phyloP scores from a whole-genome alignment of 2,329 filamentous ascomycete genomes.

The Ophiocordyceps australis region DNA sequence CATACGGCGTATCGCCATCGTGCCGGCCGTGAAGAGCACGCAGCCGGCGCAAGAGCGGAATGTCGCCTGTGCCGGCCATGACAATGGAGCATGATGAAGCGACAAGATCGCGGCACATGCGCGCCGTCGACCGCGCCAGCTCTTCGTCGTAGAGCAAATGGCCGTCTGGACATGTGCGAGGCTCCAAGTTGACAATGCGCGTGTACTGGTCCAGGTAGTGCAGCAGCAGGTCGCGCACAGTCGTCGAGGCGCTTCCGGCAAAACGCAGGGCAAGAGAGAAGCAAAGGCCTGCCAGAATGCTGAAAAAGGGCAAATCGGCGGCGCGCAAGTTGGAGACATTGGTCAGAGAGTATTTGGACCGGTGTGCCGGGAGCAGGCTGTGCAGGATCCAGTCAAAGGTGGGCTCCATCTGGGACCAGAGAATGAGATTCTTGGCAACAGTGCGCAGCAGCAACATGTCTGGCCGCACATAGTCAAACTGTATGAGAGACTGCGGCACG shows the following conservation, averaged over 20 bases:
- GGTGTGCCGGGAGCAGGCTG: constrained; percentile 57
- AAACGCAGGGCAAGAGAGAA: constrained; percentile 61
- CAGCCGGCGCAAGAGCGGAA: constrained; percentile 68
- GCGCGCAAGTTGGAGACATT: constrained; percentile 48
- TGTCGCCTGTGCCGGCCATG: constrained; percentile 90
- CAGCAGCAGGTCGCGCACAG: constrained; percentile 66
- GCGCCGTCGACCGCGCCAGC: constrained; percentile 62
- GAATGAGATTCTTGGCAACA: constrained; percentile 74
- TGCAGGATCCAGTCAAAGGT: constrained; percentile 56
- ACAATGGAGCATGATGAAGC: constrained; percentile 70
- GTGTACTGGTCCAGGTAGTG: constrained; percentile 78
- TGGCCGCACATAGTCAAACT: constrained; percentile 90
- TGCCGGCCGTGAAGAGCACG: constrained; percentile 77
- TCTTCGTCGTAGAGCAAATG: constrained; percentile 57
- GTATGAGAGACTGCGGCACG: constrained; percentile 72
- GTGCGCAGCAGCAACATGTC: constrained; percentile 85
- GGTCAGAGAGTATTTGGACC: constrained; percentile 38
- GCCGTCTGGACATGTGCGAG: constrained; percentile 10
- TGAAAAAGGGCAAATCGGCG: constrained; percentile 79
- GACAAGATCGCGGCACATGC: constrained; percentile 81
- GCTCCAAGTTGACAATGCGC: constrained; percentile 45
- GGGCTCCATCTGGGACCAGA: constrained; percentile 73
- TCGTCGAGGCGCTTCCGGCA: constrained; percentile 50
- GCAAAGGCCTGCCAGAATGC: constrained; percentile 77
- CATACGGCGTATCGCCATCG: constrained; percentile 71